These are phyloP conservation scores for Serpula lacrymans DNA, from an alignment of 768 basidiomycete genomes.

Conservation along the genomic window DNA sequence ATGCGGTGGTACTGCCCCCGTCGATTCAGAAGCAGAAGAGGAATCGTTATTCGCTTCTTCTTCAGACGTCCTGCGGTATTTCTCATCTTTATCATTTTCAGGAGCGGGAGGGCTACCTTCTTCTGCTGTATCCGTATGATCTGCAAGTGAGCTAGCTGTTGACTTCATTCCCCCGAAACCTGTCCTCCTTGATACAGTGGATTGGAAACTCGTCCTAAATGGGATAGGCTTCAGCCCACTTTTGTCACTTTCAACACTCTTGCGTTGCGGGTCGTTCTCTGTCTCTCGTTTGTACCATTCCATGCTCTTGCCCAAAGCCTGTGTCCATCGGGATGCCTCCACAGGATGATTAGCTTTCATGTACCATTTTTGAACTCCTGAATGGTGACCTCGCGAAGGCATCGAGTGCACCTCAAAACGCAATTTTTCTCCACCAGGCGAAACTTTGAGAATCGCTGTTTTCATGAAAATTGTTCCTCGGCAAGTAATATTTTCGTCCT, in stretches of 20 bases:
- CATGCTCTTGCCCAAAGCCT: constrained; percentile 69
- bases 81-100: constrained; percentile 22
- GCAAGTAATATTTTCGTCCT: constrained; percentile 82
- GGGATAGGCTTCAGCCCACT: constrained; percentile 30
- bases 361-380: constrained; percentile 69
- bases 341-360: constrained; percentile 84
- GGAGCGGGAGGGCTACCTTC: constrained; percentile 1
- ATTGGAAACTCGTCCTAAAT: constrained; percentile 29
- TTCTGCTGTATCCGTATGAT: constrained; percentile 15
- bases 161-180: constrained; percentile 19
- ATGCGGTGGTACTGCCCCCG: constrained; percentile 50
- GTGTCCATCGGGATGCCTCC: constrained; percentile 86
- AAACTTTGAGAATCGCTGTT: constrained; percentile 60
- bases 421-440: constrained; percentile 50
- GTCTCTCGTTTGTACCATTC: constrained; percentile 59
- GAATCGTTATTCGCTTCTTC: constrained; percentile 40
- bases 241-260: constrained; percentile 49
- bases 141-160: constrained; percentile 19
- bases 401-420: constrained; percentile 81
- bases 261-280: constrained; percentile 25
- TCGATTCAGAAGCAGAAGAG: constrained; percentile 42
- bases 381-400: constrained; percentile 43
- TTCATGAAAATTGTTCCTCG: constrained; percentile 89
- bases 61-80: constrained; percentile 13
- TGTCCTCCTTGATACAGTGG: constrained; percentile 16